Percentiles rank a stretch among this genome's conserved stretches.
Conservation (phyloP, 805 yeast genomes). For the Komagataella ulmi region DNA sequence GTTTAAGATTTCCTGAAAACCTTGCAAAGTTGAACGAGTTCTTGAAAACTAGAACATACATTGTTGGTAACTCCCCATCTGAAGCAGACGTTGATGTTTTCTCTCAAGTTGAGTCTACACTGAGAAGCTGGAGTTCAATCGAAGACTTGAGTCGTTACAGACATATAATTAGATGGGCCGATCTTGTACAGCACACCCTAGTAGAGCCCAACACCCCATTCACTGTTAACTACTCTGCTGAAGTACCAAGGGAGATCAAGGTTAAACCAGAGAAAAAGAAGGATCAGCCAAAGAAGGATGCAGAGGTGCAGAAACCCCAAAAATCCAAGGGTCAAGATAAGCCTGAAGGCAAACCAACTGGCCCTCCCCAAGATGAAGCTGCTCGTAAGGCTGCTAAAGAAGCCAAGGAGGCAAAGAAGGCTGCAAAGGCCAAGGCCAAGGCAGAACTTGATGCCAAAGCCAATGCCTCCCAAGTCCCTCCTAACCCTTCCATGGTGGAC, state of each 20-base stretch:
- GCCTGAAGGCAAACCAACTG: conserved; percentile 6
- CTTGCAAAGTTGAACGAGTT: conserved; percentile 51
- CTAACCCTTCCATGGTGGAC: conserved; percentile 77
- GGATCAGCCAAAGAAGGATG: conserved; percentile 11
- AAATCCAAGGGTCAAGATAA: conserved; percentile 6
- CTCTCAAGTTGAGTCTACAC: conserved; percentile 48
- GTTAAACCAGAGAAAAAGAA: conserved; percentile 20
- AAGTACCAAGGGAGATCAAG: conserved; percentile 44
- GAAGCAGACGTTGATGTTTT: conserved; percentile 63
- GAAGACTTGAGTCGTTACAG: conserved; percentile 52
- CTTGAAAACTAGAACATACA: conserved; percentile 57
- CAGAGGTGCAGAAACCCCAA: conserved; percentile 5
- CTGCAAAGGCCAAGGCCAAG: conserved; percentile 41
- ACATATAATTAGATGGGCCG: conserved; percentile 90
- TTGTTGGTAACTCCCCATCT: conserved; percentile 55
- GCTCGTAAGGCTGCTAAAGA: conserved; percentile 13
- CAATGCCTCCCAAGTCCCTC: conserved; percentile 45
- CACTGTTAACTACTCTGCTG: conserved; percentile 42
- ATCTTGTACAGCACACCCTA: conserved; percentile 63
- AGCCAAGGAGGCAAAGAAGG: conserved; percentile 25
- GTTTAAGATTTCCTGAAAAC: conserved; percentile 44
- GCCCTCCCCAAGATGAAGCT: conserved; percentile 16
- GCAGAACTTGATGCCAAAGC: conserved; percentile 36
- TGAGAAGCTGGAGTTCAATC: conserved; percentile 36
- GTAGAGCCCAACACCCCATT: conserved; percentile 34